These are phyloP conservation scores for Murraya koenigii DNA, from an alignment of 345 rosid genomes.

Conservation along the genomic window DNA sequence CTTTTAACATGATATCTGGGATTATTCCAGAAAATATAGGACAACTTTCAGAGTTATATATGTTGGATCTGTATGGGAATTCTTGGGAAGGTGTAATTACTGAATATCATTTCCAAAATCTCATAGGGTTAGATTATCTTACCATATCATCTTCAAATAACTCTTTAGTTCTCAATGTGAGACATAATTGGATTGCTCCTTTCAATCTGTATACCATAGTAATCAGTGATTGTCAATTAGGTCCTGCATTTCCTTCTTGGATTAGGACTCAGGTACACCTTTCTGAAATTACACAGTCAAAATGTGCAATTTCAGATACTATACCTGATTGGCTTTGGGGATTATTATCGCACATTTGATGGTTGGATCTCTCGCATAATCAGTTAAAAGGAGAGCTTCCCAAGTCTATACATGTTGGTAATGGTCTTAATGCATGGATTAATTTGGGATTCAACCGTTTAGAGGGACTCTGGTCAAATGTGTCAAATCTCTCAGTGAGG, in stretches of 20 bases:
- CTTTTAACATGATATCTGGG: slow-evolving; percentile 3
- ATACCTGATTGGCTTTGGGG: slow-evolving; percentile 32
- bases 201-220: slow-evolving; percentile 7
- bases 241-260: slow-evolving; percentile 31
- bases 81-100: neutral
- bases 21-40: neutral
- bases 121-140: slow-evolving; percentile 3
- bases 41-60: neutral
- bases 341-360: neutral
- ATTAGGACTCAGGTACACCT: slow-evolving; percentile 15
- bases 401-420: neutral
- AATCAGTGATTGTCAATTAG: slow-evolving; percentile 6
- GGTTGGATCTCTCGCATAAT: slow-evolving; percentile 10
- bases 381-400: slow-evolving; percentile 1
- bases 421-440: neutral
- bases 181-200: slow-evolving; percentile 22
- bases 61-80: neutral
- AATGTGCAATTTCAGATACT: slow-evolving; percentile 7
- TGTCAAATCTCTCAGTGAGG: slow-evolving; percentile 1
- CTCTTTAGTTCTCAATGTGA: neutral
- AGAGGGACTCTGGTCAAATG: slow-evolving; percentile 21
- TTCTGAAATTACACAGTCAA: slow-evolving; percentile 8
- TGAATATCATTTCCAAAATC: slow-evolving; percentile 17
- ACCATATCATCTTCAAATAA: slow-evolving; percentile 7
- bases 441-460: slow-evolving; percentile 19